Conservation (phyloP, 306 rosid genomes). For the Herpetospermum pedunculosum region DNA sequence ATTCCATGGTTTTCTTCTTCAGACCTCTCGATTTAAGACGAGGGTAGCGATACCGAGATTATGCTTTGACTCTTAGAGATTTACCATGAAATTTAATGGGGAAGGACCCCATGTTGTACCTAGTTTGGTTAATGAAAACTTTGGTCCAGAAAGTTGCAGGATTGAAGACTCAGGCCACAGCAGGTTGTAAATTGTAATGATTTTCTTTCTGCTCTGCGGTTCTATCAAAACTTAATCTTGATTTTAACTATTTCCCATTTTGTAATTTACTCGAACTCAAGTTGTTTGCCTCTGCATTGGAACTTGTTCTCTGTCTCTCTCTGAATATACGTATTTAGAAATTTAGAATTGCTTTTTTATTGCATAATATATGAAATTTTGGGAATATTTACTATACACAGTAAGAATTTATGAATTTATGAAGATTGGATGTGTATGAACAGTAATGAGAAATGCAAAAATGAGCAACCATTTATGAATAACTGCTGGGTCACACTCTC, state of each 20-base stretch:
- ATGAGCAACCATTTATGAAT: neutral
- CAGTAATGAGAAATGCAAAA: neutral
- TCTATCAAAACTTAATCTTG: neutral
- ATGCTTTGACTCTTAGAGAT: neutral
- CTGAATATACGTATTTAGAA: neutral
- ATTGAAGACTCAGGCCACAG: neutral
- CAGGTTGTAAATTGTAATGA: neutral
- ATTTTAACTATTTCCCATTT: neutral
- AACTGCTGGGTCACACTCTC: neutral
- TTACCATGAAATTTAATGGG: neutral
- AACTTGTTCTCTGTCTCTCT: neutral
- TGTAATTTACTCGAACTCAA: neutral
- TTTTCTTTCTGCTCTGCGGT: neutral
- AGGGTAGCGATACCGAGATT: neutral
- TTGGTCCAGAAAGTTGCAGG: neutral
- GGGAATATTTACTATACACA: neutral
- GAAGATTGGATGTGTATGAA: neutral
- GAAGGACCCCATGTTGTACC: neutral
- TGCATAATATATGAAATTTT: neutral
- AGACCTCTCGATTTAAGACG: neutral
- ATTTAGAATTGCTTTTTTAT: neutral
- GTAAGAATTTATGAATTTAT: neutral
- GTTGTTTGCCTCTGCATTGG: neutral
- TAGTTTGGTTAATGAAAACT: neutral
- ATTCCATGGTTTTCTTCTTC: neutral